phyloP scores from a whole-genome alignment of 1,284 basidiomycete genomes.

The Tremellales sp. region DNA sequence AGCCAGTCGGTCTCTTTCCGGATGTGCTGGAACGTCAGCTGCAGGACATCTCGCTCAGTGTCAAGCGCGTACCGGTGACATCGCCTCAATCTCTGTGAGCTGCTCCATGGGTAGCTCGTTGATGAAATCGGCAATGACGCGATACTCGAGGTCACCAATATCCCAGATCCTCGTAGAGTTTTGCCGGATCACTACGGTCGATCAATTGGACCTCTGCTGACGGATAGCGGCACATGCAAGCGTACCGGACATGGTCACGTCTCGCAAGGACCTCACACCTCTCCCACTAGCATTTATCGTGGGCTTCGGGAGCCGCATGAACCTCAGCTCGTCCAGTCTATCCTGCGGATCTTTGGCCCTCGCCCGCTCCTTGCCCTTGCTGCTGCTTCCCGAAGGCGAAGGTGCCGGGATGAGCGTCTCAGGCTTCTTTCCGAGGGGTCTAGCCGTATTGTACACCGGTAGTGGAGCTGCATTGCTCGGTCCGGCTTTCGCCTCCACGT shows the following conservation, averaged over 20 bases:
- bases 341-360: conserved; percentile 5
- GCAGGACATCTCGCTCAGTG: no score
- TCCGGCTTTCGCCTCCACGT: neutral
- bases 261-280: conserved; percentile 14
- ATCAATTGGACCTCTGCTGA: neutral
- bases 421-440: neutral
- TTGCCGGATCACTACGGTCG: conserved; percentile 24
- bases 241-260: conserved; percentile 15
- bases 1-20: conserved; percentile 44
- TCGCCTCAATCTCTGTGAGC: conserved; percentile 31
- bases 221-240: neutral
- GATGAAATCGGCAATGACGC: conserved; percentile 26
- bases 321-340: conserved; percentile 14
- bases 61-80: conserved; percentile 22
- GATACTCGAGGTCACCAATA: conserved; percentile 37
- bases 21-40: conserved; percentile 25
- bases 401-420: conserved; percentile 4
- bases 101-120: conserved; percentile 34
- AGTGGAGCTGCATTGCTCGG: neutral
- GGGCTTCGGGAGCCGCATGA: conserved; percentile 7
- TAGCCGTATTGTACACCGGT: neutral
- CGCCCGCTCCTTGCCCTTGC: neutral
- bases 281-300: no score
- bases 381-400: neutral
- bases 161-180: conserved; percentile 34